phyloP scores from a whole-genome alignment of 1,139 yeast species.

The Kluyveromyces sp. region DNA sequence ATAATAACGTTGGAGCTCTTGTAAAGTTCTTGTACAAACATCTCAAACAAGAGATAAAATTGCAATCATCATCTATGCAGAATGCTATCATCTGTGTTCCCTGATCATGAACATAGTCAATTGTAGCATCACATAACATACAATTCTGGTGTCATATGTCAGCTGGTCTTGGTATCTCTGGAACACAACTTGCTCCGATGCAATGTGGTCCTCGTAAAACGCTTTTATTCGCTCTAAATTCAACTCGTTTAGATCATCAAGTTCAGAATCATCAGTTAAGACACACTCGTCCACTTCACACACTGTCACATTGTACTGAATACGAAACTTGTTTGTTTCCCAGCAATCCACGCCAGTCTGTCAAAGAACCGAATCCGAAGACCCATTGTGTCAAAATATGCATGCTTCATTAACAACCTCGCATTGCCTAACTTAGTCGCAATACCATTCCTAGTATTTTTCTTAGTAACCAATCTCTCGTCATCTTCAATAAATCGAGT shows the following conservation, averaged over 20 bases:
- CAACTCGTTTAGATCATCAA: conserved; percentile 18
- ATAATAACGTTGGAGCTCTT: conserved; percentile 26
- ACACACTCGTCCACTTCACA: conserved; percentile 6
- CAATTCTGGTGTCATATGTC: conserved; percentile 28
- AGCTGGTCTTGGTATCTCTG: conserved; percentile 22
- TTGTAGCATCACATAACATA: conserved; percentile 24
- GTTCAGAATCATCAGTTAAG: conserved; percentile 11
- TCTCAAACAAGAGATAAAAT: conserved; percentile 35
- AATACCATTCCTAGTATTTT: conserved; percentile 35
- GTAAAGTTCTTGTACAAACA: conserved; percentile 34
- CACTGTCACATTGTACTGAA: background rate
- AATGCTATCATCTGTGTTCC: conserved; percentile 31
- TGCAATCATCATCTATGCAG: conserved; percentile 35
- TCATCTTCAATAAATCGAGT: conserved; percentile 49
- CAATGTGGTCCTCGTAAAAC: conserved; percentile 15
- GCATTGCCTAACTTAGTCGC: conserved; percentile 47
- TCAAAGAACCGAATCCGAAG: conserved; percentile 36
- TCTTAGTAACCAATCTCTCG: conserved; percentile 27
- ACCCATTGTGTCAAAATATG: conserved; percentile 38
- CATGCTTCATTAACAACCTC: conserved; percentile 37
- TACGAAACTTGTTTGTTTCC: conserved; percentile 21
- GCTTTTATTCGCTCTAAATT: conserved; percentile 19
- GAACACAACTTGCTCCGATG: conserved; percentile 13
- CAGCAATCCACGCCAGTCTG: conserved; percentile 12
- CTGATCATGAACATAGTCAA: conserved; percentile 32